phyloP scores from a whole-genome alignment of 2,329 filamentous ascomycete species.

The Colletotrichum zoysiae region DNA sequence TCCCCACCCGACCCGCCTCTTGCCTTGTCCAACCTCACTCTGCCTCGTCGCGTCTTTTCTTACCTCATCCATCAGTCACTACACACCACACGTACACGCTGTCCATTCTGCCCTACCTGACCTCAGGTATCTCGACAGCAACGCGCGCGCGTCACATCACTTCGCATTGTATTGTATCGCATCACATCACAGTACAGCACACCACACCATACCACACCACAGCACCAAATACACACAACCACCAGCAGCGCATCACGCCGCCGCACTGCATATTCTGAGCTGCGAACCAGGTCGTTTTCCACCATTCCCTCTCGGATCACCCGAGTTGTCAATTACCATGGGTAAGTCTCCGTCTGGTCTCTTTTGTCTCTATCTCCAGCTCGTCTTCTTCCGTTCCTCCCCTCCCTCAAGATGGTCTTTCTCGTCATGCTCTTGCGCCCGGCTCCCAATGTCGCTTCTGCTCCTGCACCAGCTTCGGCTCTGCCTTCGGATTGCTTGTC shows the following conservation, averaged over 20 bases:
- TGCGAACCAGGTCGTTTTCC: not conserved
- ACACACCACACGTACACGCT: conserved; percentile 7
- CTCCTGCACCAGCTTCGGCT: not conserved
- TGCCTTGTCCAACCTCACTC: not conserved
- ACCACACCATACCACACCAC: not conserved
- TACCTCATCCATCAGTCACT: conserved; percentile 10
- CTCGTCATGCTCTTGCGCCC: not conserved
- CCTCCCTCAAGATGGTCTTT: not conserved
- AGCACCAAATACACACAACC: conserved; percentile 6
- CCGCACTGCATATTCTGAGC: conserved; percentile 15
- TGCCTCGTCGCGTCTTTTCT: not conserved
- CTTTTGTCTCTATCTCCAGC: not conserved
- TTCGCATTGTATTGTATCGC: conserved; percentile 31
- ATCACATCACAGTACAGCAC: conserved; percentile 17
- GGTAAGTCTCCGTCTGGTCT: conserved; percentile 9
- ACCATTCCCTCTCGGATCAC: conserved; percentile 11
- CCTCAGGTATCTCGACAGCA: conserved; percentile 26
- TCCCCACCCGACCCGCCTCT: not conserved
- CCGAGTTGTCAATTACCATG: conserved; percentile 13
- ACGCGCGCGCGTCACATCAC: conserved; percentile 37
- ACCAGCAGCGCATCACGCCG: conserved; percentile 5
- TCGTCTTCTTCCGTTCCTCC: not conserved
- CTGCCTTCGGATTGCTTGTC: not conserved
- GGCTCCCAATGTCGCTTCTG: not conserved
- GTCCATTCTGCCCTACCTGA: conserved; percentile 15